Base-by-base conservation (phyloP, 495 filamentous ascomycete species). In the Tuber calosporum region DNA sequence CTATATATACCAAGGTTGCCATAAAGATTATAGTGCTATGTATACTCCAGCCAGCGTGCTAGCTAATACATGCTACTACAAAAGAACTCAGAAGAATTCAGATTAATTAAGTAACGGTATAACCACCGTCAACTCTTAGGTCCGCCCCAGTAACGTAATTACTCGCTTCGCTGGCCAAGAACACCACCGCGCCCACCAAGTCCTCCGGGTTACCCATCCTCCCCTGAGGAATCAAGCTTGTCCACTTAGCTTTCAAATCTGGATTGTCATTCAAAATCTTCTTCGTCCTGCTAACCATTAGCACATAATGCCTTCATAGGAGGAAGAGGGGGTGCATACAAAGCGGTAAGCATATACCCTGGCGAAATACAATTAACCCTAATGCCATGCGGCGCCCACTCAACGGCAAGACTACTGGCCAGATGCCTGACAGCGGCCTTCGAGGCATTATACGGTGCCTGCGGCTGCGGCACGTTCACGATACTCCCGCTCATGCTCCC, bases 181-280 rank as follows among this genome's bases (percentile, higher is more conserved):
- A 97, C 2, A 91, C 91, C 67, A 97, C 94, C 1, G 94, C 89
- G 1, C 94, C 94, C 93, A 94, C 97, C 30, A 98, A 85, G 78
- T 98, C 95, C 81, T 91, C 90, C 0, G 94, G 95, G 6, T 90
- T 87, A 22, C 94, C 94, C 93, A 98, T 97, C 82, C 91, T 92
- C 26, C 93, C 94, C 81, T 90, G 88, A 0, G 94, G 94, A 72
- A 97, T 98, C 41, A 96, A 86, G 13, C 92, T 93, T 0, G 89
- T 96, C 94, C 94, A 98, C 79, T 94, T 87, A 72, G 89, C 85
- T 82, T 91, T 89, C 20, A 97, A 87, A 37, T 96, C 92, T 58
- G 93, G 93, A 76, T 96, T 96, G 69, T 96, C 92, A 72, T 97
- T 90, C 42, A 97, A 87, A 76, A 98, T 97, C 84, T 96, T 96